Conservation (phyloP, 2,329 filamentous ascomycete genomes). For the Talaromyces rugulosus region DNA sequence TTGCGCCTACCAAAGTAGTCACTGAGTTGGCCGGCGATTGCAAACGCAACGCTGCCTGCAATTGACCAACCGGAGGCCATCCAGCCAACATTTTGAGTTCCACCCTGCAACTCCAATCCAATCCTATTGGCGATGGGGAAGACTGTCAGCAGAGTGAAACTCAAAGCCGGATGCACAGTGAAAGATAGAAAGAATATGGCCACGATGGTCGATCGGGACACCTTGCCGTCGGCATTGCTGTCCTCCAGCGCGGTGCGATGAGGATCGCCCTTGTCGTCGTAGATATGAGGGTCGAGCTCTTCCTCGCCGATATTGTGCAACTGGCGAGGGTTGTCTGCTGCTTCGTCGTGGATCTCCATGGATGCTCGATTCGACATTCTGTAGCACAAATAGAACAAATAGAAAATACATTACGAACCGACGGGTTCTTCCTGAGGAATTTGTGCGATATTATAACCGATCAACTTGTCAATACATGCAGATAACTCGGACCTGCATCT, state of each 20-base stretch:
- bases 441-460: neutral
- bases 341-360: neutral
- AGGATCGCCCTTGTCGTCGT: conserved; percentile 6
- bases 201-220: neutral
- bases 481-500: no score
- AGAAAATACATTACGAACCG: no score
- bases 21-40: conserved; percentile 3
- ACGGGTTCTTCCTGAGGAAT: neutral
- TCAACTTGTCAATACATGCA: neutral
- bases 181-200: neutral
- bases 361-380: neutral
- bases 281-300: conserved; percentile 4
- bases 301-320: conserved; percentile 1
- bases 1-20: conserved; percentile 1
- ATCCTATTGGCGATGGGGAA: neutral
- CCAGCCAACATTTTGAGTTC: neutral
- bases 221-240: neutral
- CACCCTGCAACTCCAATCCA: neutral
- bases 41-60: conserved; percentile 5
- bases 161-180: neutral
- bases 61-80: neutral
- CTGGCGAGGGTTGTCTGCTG: neutral
- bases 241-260: conserved; percentile 5
- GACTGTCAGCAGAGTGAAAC: neutral
- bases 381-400: no score